Evolutionary conservation across 2,329 filamentous ascomycete genomes (phyloP).

Genomic region (Fusarium haematococcum): DNA sequence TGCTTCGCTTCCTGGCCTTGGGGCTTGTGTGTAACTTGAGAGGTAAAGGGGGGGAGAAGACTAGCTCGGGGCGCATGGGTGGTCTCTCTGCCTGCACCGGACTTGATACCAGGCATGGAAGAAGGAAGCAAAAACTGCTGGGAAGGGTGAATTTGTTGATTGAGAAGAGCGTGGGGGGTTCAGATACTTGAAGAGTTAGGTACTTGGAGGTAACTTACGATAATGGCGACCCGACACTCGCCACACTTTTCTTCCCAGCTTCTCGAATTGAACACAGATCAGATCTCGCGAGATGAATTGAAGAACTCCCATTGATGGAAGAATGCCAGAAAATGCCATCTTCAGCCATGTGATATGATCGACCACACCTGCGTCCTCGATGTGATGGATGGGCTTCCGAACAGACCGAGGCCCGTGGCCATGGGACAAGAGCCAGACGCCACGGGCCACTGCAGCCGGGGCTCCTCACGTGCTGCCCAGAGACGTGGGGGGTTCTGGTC

Average conservation of each 20-base stretch:
- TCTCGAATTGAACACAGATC: not conserved
- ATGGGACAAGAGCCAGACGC: slow-evolving; percentile 1
- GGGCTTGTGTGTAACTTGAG: slow-evolving; percentile 30
- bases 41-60: slow-evolving; percentile 8
- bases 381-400: slow-evolving; percentile 7
- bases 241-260: not conserved
- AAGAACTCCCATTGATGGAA: slow-evolving; percentile 6
- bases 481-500: slow-evolving; percentile 34
- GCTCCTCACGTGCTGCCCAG: slow-evolving; percentile 35
- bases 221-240: slow-evolving; percentile 5
- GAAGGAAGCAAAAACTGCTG: not conserved
- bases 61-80: not conserved
- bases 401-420: not conserved
- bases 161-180: slow-evolving; percentile 20
- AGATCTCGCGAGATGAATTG: not conserved
- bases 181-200: not conserved
- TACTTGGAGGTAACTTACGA: slow-evolving; percentile 11
- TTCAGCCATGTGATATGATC: slow-evolving; percentile 19
- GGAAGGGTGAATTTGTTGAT: not conserved
- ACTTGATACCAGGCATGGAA: not conserved
- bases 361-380: not conserved
- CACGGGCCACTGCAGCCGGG: slow-evolving; percentile 38
- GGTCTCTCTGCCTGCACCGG: not conserved
- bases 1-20: slow-evolving; percentile 5
- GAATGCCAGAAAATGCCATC: not conserved